Conservation (phyloP, 2,329 filamentous ascomycete species). For the Ascochyta pisi region DNA sequence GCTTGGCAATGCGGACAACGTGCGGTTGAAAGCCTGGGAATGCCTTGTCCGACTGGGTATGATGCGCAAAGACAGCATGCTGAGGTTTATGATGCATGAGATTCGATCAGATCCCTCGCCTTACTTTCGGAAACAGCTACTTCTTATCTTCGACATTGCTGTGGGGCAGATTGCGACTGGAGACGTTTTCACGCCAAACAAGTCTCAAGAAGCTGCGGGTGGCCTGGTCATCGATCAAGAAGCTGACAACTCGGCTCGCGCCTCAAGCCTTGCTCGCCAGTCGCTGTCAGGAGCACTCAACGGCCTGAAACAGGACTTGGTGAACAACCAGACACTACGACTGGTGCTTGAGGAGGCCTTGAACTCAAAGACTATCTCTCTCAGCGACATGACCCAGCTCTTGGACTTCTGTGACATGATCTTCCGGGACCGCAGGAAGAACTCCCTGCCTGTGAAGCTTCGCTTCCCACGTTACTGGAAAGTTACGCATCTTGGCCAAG, state of each 20-base stretch:
- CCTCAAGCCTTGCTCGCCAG: conserved; percentile 61
- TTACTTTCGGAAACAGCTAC: conserved; percentile 62
- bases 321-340: conserved; percentile 57
- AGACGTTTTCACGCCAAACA: conserved; percentile 47
- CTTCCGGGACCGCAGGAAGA: conserved; percentile 57
- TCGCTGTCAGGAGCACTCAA: conserved; percentile 65
- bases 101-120: conserved; percentile 65
- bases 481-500: conserved; percentile 60
- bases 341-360: conserved; percentile 64
- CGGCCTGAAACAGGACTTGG: conserved; percentile 62
- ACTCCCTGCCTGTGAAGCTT: conserved; percentile 58
- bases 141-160: conserved; percentile 61
- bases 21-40: conserved; percentile 66
- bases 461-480: conserved; percentile 65
- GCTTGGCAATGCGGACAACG: conserved; percentile 64
- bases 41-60: conserved; percentile 64
- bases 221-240: conserved; percentile 66
- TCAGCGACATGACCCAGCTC: conserved; percentile 63
- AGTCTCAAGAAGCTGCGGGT: conserved; percentile 43
- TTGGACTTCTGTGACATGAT: conserved; percentile 64
- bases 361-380: conserved; percentile 56
- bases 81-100: conserved; percentile 64
- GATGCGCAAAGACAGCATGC: conserved; percentile 56
- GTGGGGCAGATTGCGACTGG: conserved; percentile 67
- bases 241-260: conserved; percentile 49